Conservation (phyloP, 176 grass and related monocot species). For the Cocos nucifera region DNA sequence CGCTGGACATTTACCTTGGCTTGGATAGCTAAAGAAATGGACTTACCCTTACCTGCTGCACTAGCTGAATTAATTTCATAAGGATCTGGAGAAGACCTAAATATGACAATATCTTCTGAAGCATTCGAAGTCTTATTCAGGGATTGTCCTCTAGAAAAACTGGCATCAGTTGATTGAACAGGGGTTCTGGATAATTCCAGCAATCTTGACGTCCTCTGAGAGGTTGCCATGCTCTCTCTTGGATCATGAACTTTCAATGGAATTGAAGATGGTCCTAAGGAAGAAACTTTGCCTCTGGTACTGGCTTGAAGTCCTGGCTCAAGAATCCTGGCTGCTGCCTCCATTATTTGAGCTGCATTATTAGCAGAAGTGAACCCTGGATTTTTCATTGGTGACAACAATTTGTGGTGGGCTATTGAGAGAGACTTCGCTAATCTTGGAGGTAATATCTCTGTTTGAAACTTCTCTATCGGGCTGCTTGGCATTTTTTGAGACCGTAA, state of each 20-base stretch:
- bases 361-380: slow-evolving; percentile 49
- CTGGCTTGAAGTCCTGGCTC: slow-evolving; percentile 50
- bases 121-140: slow-evolving; percentile 41
- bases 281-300: slow-evolving; percentile 54
- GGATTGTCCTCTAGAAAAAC: slow-evolving; percentile 30
- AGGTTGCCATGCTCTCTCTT: slow-evolving; percentile 24
- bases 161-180: slow-evolving; percentile 28
- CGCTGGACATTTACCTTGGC: slow-evolving; percentile 84
- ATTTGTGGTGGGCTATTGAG: slow-evolving; percentile 35
- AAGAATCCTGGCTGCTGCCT: slow-evolving; percentile 74
- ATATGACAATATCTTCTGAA: slow-evolving; percentile 65
- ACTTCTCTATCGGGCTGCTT: slow-evolving; percentile 70
- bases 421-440: slow-evolving; percentile 39
- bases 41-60: slow-evolving; percentile 57
- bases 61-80: slow-evolving; percentile 38
- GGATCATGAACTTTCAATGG: slow-evolving; percentile 39
- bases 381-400: slow-evolving; percentile 71
- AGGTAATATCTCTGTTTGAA: slow-evolving; percentile 60
- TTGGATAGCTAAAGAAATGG: slow-evolving; percentile 60
- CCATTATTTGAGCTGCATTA: slow-evolving; percentile 78
- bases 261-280: slow-evolving; percentile 38
- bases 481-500: slow-evolving; percentile 67
- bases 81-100: slow-evolving; percentile 46
- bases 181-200: slow-evolving; percentile 35
- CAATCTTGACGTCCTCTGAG: slow-evolving; percentile 30